Evolutionary conservation across 345 rosid genomes (phyloP), one percentile per base, ranked within the genome.

Genomic region (Melastoma malabathricum): DNA sequence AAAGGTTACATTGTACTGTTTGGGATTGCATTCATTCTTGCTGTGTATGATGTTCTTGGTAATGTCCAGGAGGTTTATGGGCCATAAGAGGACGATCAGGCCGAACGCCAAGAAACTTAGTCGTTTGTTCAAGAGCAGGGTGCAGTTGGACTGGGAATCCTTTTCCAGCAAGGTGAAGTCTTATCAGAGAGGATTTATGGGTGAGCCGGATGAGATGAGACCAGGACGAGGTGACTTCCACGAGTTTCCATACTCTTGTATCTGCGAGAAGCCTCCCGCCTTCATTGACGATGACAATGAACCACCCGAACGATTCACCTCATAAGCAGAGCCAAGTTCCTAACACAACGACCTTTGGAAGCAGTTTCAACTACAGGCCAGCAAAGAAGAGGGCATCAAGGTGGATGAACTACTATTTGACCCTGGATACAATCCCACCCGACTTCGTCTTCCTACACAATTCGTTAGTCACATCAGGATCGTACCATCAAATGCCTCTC

Each of bases 21-120:
- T 29, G n/a, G n/a, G n/a, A n/a, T n/a, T n/a, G n/a, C 38, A 29
- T 29, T 29, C 38, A 29, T 5, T 29, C 38, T 29, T 29, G 38
- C 6, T 5, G 38, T 29, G 38, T 29, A 29, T 29, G 38, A 29
- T 29, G 38, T 29, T 51, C 38, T 22, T 60, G 17, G 1, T 62
- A 50, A 39, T 58, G 64, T 18, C 19, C 65, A 88, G 97, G 97
- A 76, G 99, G 71, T 93, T 85, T 68, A 74, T 78, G 72, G 94
- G 96, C 59, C 97, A 93, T 71, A 81, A 81, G 78, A 85, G 99
- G 69, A 88, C 92, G 52, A 88, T 93, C 57, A 80, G 92, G 58
- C 96, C 97, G 50, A 93, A 93, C 55, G 94, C 95, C 13, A 93
- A 78, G 74, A 81, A 68, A 76, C 92, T 93, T 2, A 80, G 94